Evolutionary conservation across 2,329 filamentous ascomycete species (phyloP).

Genomic region (Fusarium agapanthi): DNA sequence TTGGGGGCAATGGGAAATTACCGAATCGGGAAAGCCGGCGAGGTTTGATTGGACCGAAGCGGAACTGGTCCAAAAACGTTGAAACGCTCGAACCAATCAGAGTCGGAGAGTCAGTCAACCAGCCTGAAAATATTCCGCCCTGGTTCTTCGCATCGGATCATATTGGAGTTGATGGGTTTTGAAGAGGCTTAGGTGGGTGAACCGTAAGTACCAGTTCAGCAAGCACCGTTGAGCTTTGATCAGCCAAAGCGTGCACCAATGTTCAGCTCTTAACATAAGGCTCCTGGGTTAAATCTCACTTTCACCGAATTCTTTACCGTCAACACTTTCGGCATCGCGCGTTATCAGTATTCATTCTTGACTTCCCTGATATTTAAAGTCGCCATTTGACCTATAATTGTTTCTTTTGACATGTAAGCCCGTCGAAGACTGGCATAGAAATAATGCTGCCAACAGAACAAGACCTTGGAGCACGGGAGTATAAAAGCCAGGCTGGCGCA

Average conservation of each 20-base stretch:
- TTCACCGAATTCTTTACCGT: fast-evolving
- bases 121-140: neutral
- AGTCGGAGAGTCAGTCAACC: neutral
- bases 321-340: neutral
- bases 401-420: fast-evolving
- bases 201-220: too few relatives aligned
- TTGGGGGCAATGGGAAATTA: neutral
- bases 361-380: fast-evolving
- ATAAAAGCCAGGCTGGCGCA: fast-evolving
- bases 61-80: neutral
- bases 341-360: fast-evolving
- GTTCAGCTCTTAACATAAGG: fast-evolving
- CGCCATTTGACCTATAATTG: fast-evolving
- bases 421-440: fast-evolving
- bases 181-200: too few relatives aligned
- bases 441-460: fast-evolving
- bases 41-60: neutral
- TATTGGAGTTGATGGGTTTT: neutral
- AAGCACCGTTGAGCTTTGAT: too few relatives aligned
- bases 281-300: too few relatives aligned
- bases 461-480: fast-evolving
- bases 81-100: neutral
- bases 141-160: neutral
- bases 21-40: neutral
- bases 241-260: too few relatives aligned